phyloP scores from a whole-genome alignment of 2,329 filamentous ascomycete genomes.

The Coniochaeta hoffmannii region DNA sequence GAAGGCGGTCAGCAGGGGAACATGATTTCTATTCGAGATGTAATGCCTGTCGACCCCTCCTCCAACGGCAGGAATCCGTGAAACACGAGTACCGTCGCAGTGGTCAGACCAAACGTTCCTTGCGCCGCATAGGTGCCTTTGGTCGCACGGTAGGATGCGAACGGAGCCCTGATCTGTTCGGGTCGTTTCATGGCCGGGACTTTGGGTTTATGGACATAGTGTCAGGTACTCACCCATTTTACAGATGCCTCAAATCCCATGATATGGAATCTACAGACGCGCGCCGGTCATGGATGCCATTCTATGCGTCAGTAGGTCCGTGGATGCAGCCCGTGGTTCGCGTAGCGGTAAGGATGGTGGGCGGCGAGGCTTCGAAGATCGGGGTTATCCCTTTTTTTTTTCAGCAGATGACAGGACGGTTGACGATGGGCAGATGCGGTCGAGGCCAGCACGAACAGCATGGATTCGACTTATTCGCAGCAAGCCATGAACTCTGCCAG shows the following conservation, averaged over 20 bases:
- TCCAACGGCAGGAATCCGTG: neutral
- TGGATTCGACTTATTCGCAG: neutral
- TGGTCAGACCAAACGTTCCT: neutral
- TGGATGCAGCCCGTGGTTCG: neutral
- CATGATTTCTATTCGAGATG: neutral
- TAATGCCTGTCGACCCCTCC: neutral
- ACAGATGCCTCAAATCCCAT: constrained; percentile 16
- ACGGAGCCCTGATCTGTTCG: neutral
- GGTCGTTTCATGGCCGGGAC: neutral
- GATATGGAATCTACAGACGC: constrained; percentile 8
- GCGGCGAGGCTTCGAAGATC: neutral
- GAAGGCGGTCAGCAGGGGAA: constrained; percentile 5
- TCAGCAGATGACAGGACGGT: neutral
- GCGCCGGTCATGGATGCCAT: constrained; percentile 4
- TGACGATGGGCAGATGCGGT: neutral
- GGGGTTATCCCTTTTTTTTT: neutral
- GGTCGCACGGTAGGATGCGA: neutral
- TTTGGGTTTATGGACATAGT: neutral
- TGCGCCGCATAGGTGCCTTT: neutral
- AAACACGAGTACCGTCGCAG: neutral
- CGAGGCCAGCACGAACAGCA: neutral
- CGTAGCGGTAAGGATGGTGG: neutral
- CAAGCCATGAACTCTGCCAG: neutral
- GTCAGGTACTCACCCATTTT: constrained; percentile 19
- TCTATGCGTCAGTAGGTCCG: neutral